phyloP scores from a whole-genome alignment of 331 rosid genomes.

The Dryas integrifolia region DNA sequence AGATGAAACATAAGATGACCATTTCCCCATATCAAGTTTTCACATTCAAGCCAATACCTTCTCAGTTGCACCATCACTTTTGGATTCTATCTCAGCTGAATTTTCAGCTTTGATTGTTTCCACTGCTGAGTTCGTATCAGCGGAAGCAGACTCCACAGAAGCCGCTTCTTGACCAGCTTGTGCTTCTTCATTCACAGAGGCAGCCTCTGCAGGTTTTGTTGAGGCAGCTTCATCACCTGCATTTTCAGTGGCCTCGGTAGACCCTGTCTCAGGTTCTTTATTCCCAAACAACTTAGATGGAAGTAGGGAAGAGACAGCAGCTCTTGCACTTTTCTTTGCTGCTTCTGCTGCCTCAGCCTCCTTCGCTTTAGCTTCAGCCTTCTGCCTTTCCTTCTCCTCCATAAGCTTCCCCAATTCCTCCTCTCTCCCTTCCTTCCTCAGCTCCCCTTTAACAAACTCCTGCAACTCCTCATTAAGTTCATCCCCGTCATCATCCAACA shows the following conservation, averaged over 20 bases:
- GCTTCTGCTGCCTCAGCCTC: constrained; percentile 87
- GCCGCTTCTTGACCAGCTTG: constrained; percentile 17
- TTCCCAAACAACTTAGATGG: constrained; percentile 70
- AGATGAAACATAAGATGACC: constrained; percentile 2
- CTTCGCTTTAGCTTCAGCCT: constrained; percentile 88
- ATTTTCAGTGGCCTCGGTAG: constrained; percentile 33
- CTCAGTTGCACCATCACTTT: constrained; percentile 35
- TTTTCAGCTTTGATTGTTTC: constrained; percentile 29
- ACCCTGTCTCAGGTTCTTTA: constrained; percentile 50
- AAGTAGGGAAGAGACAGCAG: constrained; percentile 64
- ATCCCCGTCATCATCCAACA: constrained; percentile 69
- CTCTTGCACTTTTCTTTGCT: constrained; percentile 70
- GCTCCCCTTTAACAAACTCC: constrained; percentile 65
- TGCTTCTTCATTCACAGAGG: constrained; percentile 16
- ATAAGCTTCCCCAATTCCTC: constrained; percentile 67
- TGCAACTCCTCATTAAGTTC: constrained; percentile 71
- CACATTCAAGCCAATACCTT: constrained; percentile 36
- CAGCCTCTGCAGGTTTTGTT: neutral
- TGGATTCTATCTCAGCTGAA: constrained; percentile 25
- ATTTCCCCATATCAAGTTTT: constrained; percentile 11
- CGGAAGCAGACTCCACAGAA: constrained; percentile 24
- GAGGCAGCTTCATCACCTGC: constrained; percentile 20
- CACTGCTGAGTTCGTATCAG: constrained; percentile 29
- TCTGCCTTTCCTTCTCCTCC: constrained; percentile 84
- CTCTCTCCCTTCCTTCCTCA: constrained; percentile 74